phyloP scores from a whole-genome alignment of 805 yeast species.

The Kodamaea sagamina region DNA sequence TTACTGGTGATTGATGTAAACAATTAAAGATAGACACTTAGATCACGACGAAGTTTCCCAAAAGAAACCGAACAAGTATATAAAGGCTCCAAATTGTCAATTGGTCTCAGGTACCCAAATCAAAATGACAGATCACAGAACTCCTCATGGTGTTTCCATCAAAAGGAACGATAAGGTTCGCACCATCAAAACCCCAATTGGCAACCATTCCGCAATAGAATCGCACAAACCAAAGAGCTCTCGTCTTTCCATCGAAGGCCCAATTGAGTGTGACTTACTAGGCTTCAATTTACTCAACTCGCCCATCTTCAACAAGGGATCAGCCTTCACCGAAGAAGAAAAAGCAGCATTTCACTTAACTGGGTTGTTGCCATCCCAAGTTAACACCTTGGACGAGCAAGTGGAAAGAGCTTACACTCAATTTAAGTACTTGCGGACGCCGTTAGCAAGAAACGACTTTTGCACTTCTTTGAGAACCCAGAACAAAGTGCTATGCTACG shows the following conservation, averaged over 20 bases:
- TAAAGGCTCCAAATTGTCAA: too few species aligned
- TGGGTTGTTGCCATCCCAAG: constrained; percentile 82
- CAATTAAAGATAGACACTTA: too few species aligned
- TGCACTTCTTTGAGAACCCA: constrained; percentile 90
- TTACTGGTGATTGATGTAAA: too few species aligned
- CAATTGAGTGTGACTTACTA: constrained; percentile 73
- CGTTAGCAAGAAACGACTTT: constrained; percentile 89
- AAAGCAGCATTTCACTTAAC: constrained; percentile 74
- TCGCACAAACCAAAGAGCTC: constrained; percentile 57
- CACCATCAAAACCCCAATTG: constrained; percentile 64
- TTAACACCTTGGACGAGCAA: constrained; percentile 85
- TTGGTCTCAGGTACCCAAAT: too few species aligned
- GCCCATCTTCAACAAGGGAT: constrained; percentile 88
- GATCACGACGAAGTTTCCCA: too few species aligned
- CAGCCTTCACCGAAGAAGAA: constrained; percentile 89
- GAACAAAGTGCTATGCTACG: constrained; percentile 87
- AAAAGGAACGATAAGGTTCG: constrained; percentile 42
- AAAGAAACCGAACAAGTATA: too few species aligned
- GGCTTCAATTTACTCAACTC: constrained; percentile 83
- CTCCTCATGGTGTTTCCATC: neutral
- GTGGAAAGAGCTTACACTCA: constrained; percentile 91
- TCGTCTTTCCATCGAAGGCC: constrained; percentile 69
- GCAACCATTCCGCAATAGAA: constrained; percentile 55
- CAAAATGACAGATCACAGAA: too few species aligned
- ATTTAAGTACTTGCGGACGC: constrained; percentile 72